Evolutionary conservation across 1,284 basidiomycete genomes (phyloP), one percentile per base, ranked within the genome.

Genomic region (Blastosporella zonata): DNA sequence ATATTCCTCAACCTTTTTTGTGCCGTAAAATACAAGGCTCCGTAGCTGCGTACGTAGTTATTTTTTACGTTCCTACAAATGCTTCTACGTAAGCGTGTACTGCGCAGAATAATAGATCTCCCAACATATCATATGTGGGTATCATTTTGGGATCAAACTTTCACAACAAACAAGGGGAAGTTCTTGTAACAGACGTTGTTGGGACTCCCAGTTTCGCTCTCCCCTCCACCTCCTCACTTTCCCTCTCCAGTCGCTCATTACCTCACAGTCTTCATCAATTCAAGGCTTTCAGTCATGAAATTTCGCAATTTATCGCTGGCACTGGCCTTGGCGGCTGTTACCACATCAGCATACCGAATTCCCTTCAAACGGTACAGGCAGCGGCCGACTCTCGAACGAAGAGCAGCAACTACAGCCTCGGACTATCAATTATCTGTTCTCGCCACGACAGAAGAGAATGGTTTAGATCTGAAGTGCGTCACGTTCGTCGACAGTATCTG

Each of bases 401-500:
- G 71, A 55, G 52, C 58, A 10, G 23, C 52, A 34, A 49, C 61
- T 42, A 53, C 56, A 20, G 53, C 59, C 10, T 54, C 63, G 49
- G 54, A 66, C 55, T 50, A 57, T 12, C 64, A 69, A 56, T 52
- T 62, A 44, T 55, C 55, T 57, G 59, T 69, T 56, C 43, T 55
- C 50, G 65, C 65, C 36, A 56, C 62, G 20, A 55, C 59, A 8
- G 60, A 52, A 10, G 56, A 63, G 39, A 67, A 63, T 36, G 58
- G 59, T 8, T 67, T 78, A 42, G 67, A 72, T 47, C 61, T 79
- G 39, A 71, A 63, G 78, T 80, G 55, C 12, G 70, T 59, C 15
- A 2, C 20, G 34, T 40, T 8, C 21, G 8, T 49, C 23, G n/a
- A 23, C 39, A 29, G 13, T 17, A 35, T 20, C 18, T 35, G 17